Evolutionary conservation across 1,139 yeast species (phyloP).

Genomic region (Zygosaccharomyces pseudobailii): DNA sequence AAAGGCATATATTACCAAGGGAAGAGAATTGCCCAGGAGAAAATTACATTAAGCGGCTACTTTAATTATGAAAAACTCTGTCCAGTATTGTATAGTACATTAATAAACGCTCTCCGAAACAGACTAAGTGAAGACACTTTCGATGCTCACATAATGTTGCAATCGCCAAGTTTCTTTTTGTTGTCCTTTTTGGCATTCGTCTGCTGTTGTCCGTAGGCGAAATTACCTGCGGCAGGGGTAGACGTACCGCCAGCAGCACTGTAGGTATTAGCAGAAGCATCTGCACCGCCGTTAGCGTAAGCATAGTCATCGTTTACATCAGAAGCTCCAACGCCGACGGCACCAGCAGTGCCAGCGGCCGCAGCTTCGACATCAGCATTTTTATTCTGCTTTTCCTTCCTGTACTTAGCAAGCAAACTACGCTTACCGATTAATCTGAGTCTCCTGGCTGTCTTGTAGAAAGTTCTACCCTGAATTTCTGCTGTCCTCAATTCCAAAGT

Average conservation of each 20-base stretch:
- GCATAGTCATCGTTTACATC: not conserved
- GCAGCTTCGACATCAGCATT: not conserved
- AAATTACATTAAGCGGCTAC: not conserved
- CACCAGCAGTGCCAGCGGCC: not conserved
- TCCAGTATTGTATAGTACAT: not conserved
- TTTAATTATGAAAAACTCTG: not conserved
- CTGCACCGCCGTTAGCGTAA: not conserved
- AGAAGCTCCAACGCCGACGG: slow-evolving; percentile 1
- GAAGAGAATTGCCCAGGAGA: not conserved
- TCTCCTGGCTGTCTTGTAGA: slow-evolving; percentile 43
- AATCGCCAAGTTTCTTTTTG: not conserved
- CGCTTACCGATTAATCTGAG: slow-evolving; percentile 5
- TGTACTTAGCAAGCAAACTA: not conserved
- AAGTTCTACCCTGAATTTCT: slow-evolving; percentile 56
- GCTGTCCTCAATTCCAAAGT: slow-evolving; percentile 59
- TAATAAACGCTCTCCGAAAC: not conserved
- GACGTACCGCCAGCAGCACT: slow-evolving; percentile 2
- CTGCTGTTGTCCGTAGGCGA: not conserved
- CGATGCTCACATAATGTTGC: not conserved
- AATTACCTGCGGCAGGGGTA: not conserved
- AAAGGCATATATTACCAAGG: too few species aligned
- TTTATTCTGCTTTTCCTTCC: not conserved
- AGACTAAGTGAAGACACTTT: not conserved
- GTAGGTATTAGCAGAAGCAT: slow-evolving; percentile 6
- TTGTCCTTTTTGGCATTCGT: not conserved